Evolutionary conservation across 805 yeast genomes (phyloP), one percentile per base, ranked within the genome.

Genomic region (Pichia eremophila): DNA sequence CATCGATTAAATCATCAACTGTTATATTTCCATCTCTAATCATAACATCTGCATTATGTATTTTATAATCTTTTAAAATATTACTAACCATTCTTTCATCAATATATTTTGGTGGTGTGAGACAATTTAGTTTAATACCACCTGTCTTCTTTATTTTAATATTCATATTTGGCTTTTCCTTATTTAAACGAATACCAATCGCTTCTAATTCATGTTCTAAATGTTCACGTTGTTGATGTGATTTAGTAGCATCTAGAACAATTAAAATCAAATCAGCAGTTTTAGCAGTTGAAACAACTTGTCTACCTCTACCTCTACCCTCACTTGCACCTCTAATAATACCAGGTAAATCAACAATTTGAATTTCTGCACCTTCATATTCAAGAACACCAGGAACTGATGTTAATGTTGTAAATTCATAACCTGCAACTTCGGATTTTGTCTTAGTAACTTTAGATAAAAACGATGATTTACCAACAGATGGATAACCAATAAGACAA

Each of bases 291-390:
- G 98, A 85, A 54, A 91, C 90, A 39, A 93, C 98, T 65, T 93
- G 98, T 58, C 96, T 77, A 48, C 98, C 98, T 65, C 99, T 79
- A 57, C 99, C 99, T 66, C 90, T 90, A 59, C 98, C 98, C 62
- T 87, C 96, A 35, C 95, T 75, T 5, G 98, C 98, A 40, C 98
- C 98, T 63, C 86, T 87, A 49, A 91, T 91, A 57, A 91, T 91
- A 65, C 99, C 99, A 1, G 99, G 99, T 45, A 91, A 69, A 74
- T 91, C 99, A n/a, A 91, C 91, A 55, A 93, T 83, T 68, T 91
- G 99, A 52, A 91, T 89, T 60, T 90, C 96, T 0, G 98, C 96
- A 37, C 98, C 98, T 61, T 89, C 88, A 62, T 91, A 89, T 62
- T 89, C 91, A 57, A 91, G 71, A 12, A 93, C 95, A 43, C 98